Base-by-base conservation (phyloP, 345 rosid genomes). In the Murraya paniculata region DNA sequence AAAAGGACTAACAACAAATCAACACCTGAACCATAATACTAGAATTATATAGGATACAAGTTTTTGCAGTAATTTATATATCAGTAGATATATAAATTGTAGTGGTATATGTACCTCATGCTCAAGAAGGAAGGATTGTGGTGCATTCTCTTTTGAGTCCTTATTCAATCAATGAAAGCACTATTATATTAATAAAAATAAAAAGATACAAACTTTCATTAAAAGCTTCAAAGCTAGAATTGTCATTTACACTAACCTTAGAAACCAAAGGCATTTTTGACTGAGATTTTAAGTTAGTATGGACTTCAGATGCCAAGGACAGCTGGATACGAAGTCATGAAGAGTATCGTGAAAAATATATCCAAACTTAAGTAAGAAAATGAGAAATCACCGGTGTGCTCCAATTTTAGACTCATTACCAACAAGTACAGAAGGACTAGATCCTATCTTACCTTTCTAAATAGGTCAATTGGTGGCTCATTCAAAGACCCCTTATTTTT, bases 111-210 rank as follows among this genome's bases (percentile, higher is more conserved):
- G n/a, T n/a, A 85, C 92, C 92, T 87, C 77, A 33, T 68, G 62
- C 71, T 73, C 74, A 18, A 69, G 69, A 55, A 28, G 78, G 76
- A 72, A 25, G 28, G 69, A 62, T 7, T 36, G 64, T 53, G 82
- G 84, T 28, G 81, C 60, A 14, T 89, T 89, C 89, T 87, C 87
- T 76, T 86, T 83, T 55, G 58, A 71, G 67, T 64, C 86, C 89
- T 87, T 74, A 80, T 57, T 70, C 72, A 81, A 64, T 68, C 71
- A 59, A 66, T 33, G 41, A 36, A 77, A 74, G 45, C 60, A 71
- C 28, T 76, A 22, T 11, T 41, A 6, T 57, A 57, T 73, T 64
- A 75, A 53, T 68, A 50, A 53, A 61, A 30, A 31, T 24, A 67
- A 48, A 75, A 8, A 9, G 14, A 68, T 1, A 41, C 35, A 74